Conservation (phyloP, 2,329 filamentous ascomycete genomes). For the Rhinocladiella mackenziei region DNA sequence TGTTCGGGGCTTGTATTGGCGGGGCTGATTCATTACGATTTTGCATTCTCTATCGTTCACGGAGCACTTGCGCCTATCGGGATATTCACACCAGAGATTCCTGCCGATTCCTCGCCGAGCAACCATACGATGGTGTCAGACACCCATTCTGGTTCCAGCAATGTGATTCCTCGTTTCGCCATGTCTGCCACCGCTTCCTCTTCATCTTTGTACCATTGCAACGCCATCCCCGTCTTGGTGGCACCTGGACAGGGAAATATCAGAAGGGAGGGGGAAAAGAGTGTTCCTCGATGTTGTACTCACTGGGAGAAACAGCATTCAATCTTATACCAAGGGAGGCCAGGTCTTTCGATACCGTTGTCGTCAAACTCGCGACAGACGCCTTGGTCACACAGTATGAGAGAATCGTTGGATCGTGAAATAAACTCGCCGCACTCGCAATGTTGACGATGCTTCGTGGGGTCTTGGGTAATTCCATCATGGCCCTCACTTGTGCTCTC, state of each 20-base stretch:
- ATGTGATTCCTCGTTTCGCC: conserved; percentile 11
- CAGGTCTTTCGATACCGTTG: conserved; percentile 38
- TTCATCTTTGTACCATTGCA: conserved; percentile 14
- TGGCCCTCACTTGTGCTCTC: conserved; percentile 45
- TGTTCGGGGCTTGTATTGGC: background rate
- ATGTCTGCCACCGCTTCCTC: conserved; percentile 15
- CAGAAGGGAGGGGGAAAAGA: background rate
- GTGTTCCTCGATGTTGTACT: background rate
- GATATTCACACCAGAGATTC: conserved; percentile 14
- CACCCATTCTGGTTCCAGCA: conserved; percentile 12
- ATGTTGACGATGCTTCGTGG: conserved; percentile 19
- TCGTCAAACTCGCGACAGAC: conserved; percentile 32
- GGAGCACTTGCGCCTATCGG: conserved; percentile 10
- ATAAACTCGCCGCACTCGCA: conserved; percentile 12
- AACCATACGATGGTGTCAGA: conserved; percentile 13
- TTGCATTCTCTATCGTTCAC: background rate
- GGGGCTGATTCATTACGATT: background rate
- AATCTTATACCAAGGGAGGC: conserved; percentile 37
- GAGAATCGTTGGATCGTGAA: conserved; percentile 16
- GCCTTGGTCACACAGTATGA: conserved; percentile 16
- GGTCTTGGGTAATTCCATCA: conserved; percentile 28
- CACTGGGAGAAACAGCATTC: conserved; percentile 40
- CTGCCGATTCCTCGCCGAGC: conserved; percentile 5
- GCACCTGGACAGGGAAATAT: conserved; percentile 6
- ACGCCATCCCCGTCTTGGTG: conserved; percentile 14